A percentile compares a stretch with the other conserved stretches of the same genome.
Conservation (phyloP, 2,329 filamentous ascomycete species). For the Calonectria montana region DNA sequence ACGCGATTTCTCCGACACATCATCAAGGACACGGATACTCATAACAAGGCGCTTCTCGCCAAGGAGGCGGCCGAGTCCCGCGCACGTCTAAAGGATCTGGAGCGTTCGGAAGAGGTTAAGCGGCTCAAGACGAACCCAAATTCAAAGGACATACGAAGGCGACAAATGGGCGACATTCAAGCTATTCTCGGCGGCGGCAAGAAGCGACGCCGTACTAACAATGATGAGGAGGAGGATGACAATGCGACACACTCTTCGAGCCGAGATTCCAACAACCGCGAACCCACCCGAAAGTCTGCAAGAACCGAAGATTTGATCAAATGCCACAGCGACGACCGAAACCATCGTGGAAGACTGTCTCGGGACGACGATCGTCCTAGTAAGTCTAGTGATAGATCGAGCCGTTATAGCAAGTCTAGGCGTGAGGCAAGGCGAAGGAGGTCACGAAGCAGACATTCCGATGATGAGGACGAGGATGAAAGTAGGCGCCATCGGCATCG, state of each 20-base stretch:
- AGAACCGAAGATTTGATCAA: constrained; percentile 37
- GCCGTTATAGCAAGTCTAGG: constrained; percentile 23
- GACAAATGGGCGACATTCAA: constrained; percentile 71
- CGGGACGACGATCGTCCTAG: constrained; percentile 32
- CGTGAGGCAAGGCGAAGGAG: constrained; percentile 33
- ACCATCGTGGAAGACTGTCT: constrained; percentile 40
- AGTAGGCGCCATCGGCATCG: constrained; percentile 28
- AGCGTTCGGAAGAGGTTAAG: constrained; percentile 59
- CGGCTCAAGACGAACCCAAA: constrained; percentile 58
- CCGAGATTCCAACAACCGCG: constrained; percentile 27
- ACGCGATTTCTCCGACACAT: constrained; percentile 90
- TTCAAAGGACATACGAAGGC: constrained; percentile 62
- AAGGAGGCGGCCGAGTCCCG: constrained; percentile 85
- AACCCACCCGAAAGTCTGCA: constrained; percentile 14
- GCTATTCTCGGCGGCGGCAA: constrained; percentile 65
- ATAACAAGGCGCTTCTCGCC: constrained; percentile 88
- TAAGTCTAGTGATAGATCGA: constrained; percentile 29
- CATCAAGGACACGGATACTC: constrained; percentile 86
- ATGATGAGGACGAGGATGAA: constrained; percentile 23
- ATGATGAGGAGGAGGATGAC: constrained; percentile 35
- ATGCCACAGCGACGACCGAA: constrained; percentile 31
- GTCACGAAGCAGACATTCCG: constrained; percentile 29
- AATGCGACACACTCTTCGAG: constrained; percentile 30
- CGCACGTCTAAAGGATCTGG: constrained; percentile 74
- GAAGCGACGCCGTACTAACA: constrained; percentile 46